Base-by-base conservation (phyloP, 106 monocot species). In the Triglochin maritima region DNA sequence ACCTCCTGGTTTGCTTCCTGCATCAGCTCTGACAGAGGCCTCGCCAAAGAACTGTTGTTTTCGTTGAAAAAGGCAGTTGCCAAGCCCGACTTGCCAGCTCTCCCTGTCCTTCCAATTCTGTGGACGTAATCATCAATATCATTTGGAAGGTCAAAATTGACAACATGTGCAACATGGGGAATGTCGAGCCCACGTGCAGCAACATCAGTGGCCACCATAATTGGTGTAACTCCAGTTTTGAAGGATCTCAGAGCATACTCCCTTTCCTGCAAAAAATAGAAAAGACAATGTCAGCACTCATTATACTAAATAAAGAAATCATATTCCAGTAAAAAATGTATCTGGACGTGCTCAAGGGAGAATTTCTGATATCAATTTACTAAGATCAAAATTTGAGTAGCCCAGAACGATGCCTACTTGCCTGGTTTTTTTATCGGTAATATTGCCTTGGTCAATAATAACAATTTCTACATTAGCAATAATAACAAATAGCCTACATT, bases 61-160 rank as follows among this genome's bases (percentile, higher is more conserved):
- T 87, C 83, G 7, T 83, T 87, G 75, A 87, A 87, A 65, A 87
- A 87, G 56, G 86, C 86, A 16, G 86, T 87, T 0, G 86, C 86
- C 15, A 83, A 59, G 45, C 86, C 86, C 3, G 69, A 50, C 57
- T 87, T 87, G 12, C 86, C 86, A 54, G 86, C 86, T 63, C 86
- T 75, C 3, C 86, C 86, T 10, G 86, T 87, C 53, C 86, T 77
- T 59, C 86, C 86, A 50, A 87, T 87, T 29, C 86, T 68, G 69
- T 87, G 86, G 2, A 86, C 86, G 43, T 86, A 86, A 14, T 86
- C 86, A 59, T 86, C 86, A 47, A 86, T 86, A 62, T 82, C 86
- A 63, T 86, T 83, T 7, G 86, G 86, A 29, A 86, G 82, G 69
- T 86, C 86, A 64, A 86, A 86, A 65, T 86, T 86, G 46, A 86